A percentile compares a stretch with the other conserved stretches of the same genome.
Evolutionary conservation across 768 basidiomycete genomes (phyloP).

Genomic region (Amylocystis lapponica): DNA sequence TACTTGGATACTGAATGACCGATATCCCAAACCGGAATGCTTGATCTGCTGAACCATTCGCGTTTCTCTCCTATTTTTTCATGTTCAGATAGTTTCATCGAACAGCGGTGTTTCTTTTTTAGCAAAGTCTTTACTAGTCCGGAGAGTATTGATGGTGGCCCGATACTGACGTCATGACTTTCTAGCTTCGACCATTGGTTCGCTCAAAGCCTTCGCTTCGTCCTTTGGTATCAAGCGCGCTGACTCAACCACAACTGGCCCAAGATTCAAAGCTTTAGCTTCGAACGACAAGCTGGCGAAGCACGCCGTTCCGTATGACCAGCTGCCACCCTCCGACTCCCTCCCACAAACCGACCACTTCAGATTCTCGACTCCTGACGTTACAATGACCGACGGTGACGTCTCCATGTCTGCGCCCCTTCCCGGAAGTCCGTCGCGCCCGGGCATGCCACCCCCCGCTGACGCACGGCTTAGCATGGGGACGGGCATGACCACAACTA

Average conservation of each 20-base stretch:
- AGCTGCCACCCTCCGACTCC: constrained; percentile 12
- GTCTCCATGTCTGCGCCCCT: constrained; percentile 35
- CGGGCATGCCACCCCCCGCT: constrained; percentile 54
- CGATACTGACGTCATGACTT: too few species aligned
- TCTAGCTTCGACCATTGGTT: constrained; percentile 54
- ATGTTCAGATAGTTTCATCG: too few species aligned
- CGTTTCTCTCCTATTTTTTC: too few species aligned
- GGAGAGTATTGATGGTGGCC: too few species aligned
- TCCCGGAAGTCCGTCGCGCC: constrained; percentile 52
- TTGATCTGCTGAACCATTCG: too few species aligned
- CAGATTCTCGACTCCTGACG: constrained; percentile 35
- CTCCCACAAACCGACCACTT: constrained; percentile 30
- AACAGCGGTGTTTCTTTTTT: too few species aligned
- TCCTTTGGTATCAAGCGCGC: constrained; percentile 67
- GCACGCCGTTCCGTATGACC: constrained; percentile 12
- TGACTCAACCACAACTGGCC: constrained; percentile 25
- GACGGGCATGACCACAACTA: constrained; percentile 31
- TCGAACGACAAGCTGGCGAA: constrained; percentile 8
- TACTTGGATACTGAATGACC: too few species aligned
- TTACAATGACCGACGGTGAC: constrained; percentile 4
- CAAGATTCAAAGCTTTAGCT: too few species aligned
- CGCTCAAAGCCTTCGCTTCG: constrained; percentile 69
- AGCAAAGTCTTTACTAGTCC: too few species aligned
- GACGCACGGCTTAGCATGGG: constrained; percentile 60
- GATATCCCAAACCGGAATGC: too few species aligned